Base-by-base conservation (phyloP, 1,284 basidiomycete genomes). In the Ganoderma multipileum region DNA sequence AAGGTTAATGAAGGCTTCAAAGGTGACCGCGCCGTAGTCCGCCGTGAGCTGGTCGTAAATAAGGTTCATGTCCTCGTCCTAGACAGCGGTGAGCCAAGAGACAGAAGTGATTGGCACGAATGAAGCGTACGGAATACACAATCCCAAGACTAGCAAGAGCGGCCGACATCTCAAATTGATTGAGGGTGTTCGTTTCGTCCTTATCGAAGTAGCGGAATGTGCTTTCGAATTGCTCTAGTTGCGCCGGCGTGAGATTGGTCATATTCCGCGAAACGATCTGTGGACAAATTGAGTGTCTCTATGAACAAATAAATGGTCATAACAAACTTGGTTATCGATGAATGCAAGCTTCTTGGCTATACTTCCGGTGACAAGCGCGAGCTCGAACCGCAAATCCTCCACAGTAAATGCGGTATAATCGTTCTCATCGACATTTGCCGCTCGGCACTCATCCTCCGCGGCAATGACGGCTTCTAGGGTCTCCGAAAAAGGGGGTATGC, bases 201-300 rank as follows among this genome's bases (percentile, higher is more conserved):
- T 91, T 92, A 81, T 98, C 97, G 78, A 99, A 99, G 82, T 98
- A 97, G 67, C 97, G 90, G 89, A 99, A 99, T 1, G 97, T 98
- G 76, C 92, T 91, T 79, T 99, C 97, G 74, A 99, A 99, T 78
- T 99, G 97, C 80, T 99, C 97, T 30, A 99, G 85, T 79, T 98
- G 96, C 2, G 96, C 96, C 0, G 98, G 96, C 0, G 97, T 98
- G 71, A 99, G 81, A 77, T 96, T 96, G 33, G 94, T 94, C 88
- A 95, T 91, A 71, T 95, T 95, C 59, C 94, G 86, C 7, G 97
- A 97, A 0, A 98, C 94, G 76, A 98, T 95, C 79, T 81, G 63
- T 11, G n/a, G 2, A 6, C 39, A 16, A 5, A 38, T 23, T 69
- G 18, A 73, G 44, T 33, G 26, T 38, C 20, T 39, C 36, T 11